Conservation (phyloP, 2,329 filamentous ascomycete genomes). For the Epichloe gansuensis region DNA sequence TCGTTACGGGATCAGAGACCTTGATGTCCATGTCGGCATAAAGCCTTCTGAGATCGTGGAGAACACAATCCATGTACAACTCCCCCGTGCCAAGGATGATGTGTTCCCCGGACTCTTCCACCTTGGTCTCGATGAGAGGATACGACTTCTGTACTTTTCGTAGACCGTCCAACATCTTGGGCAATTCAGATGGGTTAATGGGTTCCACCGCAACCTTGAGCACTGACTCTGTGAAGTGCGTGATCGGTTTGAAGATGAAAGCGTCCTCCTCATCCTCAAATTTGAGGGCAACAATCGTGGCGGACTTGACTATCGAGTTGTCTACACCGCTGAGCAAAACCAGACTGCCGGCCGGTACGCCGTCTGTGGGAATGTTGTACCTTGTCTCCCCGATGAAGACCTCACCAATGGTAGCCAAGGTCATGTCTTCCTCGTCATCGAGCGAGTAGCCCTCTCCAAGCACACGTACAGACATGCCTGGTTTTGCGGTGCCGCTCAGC, state of each 20-base stretch:
- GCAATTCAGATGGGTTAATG: constrained; percentile 92
- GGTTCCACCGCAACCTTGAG: constrained; percentile 97
- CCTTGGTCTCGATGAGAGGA: constrained; percentile 87
- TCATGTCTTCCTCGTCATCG: constrained; percentile 97
- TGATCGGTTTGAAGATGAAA: constrained; percentile 86
- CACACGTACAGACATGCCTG: constrained; percentile 74
- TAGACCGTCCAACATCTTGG: constrained; percentile 96
- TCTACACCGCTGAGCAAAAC: constrained; percentile 87
- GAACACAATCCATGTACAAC: constrained; percentile 98
- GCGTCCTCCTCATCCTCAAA: constrained; percentile 81
- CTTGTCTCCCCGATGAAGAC: constrained; percentile 86
- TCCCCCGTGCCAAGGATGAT: constrained; percentile 95
- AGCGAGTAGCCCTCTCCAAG: constrained; percentile 91
- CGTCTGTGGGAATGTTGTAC: constrained; percentile 85
- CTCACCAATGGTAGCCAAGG: constrained; percentile 65
- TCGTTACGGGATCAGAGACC: constrained; percentile 91
- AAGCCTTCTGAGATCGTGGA: constrained; percentile 83
- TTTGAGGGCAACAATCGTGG: constrained; percentile 71
- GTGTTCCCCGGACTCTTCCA: constrained; percentile 98
- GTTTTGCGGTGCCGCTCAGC: constrained; percentile 77
- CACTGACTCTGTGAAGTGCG: constrained; percentile 93
- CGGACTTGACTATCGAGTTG: constrained; percentile 96
- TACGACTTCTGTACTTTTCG: constrained; percentile 98
- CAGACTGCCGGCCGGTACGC: constrained; percentile 86
- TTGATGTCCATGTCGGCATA: constrained; percentile 99